Percentiles rank a stretch among this genome's conserved stretches.
Conservation (phyloP, 148 eudicot genomes). For the Polygonum aviculare region DNA sequence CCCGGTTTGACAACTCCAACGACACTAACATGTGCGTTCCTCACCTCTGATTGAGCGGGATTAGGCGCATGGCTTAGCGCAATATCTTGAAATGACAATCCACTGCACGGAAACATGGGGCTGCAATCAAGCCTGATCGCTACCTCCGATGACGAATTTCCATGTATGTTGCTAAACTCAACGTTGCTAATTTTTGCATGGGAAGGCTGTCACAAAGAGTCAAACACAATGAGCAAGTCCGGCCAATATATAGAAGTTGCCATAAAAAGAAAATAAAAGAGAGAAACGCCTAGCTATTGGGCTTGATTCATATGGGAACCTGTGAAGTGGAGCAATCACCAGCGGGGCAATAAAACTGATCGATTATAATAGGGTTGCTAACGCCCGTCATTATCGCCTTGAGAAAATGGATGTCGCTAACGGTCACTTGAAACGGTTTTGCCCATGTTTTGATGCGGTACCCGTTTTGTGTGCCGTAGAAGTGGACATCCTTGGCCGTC, state of each 20-base stretch:
- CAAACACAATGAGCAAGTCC: too few species aligned
- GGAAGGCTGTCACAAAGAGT: conserved; percentile 30
- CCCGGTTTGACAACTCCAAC: not conserved
- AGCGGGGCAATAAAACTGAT: conserved; percentile 45
- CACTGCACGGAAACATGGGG: conserved; percentile 34
- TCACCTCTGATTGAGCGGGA: conserved; percentile 15
- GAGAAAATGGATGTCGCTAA: conserved; percentile 27
- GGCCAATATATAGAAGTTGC: conserved; percentile 59
- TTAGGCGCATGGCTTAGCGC: conserved; percentile 19
- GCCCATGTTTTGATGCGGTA: conserved; percentile 58
- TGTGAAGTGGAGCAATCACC: conserved; percentile 13
- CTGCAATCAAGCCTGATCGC: conserved; percentile 48
- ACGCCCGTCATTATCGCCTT: conserved; percentile 43
- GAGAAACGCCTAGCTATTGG: not conserved
- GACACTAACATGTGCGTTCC: not conserved
- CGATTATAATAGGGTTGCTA: conserved; percentile 51
- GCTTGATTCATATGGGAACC: not conserved
- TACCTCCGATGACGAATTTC: conserved; percentile 33
- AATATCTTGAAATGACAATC: conserved; percentile 31
- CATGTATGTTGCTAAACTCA: conserved; percentile 27
- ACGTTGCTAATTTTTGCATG: conserved; percentile 42
- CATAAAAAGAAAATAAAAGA: not conserved
- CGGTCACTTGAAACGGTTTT: conserved; percentile 22
- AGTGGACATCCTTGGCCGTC: conserved; percentile 32
- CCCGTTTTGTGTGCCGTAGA: conserved; percentile 47